Conservation (phyloP, 257 asterid species). For the Mentha longifolia region DNA sequence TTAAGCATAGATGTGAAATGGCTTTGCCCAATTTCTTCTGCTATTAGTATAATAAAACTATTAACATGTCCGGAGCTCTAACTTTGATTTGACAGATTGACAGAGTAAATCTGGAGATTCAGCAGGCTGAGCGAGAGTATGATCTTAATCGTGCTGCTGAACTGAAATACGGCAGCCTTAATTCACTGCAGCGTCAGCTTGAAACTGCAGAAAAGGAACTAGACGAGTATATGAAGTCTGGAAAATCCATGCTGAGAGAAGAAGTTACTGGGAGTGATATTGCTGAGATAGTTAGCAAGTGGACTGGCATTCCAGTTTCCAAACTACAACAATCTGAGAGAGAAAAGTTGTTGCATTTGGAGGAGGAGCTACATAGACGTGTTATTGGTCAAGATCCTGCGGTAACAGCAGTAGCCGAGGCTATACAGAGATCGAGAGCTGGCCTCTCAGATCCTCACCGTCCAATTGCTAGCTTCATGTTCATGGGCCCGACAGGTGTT, state of each 20-base stretch:
- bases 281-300: slow-evolving; percentile 94
- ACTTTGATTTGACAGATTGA: slow-evolving; percentile 62
- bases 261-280: slow-evolving; percentile 86
- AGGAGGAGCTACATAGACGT: slow-evolving; percentile 82
- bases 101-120: slow-evolving; percentile 94
- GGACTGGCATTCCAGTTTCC: slow-evolving; percentile 96
- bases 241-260: slow-evolving; percentile 92
- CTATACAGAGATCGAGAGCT: slow-evolving; percentile 90
- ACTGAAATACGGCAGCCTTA: slow-evolving; percentile 84
- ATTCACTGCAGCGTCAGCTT: slow-evolving; percentile 89
- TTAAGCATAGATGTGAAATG: too few relatives aligned
- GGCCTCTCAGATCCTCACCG: slow-evolving; percentile 98
- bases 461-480: slow-evolving; percentile 97
- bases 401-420: slow-evolving; percentile 90
- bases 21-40: neutral
- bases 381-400: slow-evolving; percentile 95
- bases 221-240: slow-evolving; percentile 80
- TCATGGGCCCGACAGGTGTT: slow-evolving; percentile 99
- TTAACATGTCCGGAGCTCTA: slow-evolving; percentile 25
- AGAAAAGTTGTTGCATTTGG: slow-evolving; percentile 81
- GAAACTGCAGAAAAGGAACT: slow-evolving; percentile 77
- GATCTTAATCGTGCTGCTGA: slow-evolving; percentile 98
- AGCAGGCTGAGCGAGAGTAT: slow-evolving; percentile 95
- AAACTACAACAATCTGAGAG: slow-evolving; percentile 86
- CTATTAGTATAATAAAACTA: neutral